Conservation (phyloP, 2,329 filamentous ascomycete genomes). For the Colletotrichum phormii region DNA sequence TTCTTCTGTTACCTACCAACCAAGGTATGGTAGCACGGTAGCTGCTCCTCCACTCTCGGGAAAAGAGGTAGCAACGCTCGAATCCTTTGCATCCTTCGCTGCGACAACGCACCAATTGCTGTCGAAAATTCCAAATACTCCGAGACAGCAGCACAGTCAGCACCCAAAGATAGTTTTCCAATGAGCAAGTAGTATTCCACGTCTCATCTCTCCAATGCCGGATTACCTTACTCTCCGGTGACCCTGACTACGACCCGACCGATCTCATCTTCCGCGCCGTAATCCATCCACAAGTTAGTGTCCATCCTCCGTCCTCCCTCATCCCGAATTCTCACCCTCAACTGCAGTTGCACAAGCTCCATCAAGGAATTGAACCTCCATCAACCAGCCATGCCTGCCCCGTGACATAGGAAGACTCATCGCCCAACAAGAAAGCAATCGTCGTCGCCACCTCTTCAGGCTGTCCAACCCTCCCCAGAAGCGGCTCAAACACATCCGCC, state of each 20-base stretch:
- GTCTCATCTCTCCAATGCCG: too few species aligned
- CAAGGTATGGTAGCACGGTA: background rate
- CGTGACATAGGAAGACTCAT: slow-evolving; percentile 43
- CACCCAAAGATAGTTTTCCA: background rate
- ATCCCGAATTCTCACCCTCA: background rate
- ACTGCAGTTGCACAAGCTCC: background rate
- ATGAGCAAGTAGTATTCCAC: background rate
- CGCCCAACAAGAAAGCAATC: slow-evolving; percentile 43
- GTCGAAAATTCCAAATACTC: background rate
- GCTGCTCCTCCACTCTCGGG: background rate
- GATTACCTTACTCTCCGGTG: background rate
- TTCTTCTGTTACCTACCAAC: background rate
- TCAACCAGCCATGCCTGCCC: slow-evolving; percentile 43
- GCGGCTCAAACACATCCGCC: background rate
- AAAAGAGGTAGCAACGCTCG: background rate
- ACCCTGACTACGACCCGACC: background rate
- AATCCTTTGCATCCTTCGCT: background rate
- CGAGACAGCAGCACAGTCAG: background rate
- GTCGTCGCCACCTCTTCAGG: slow-evolving; percentile 44
- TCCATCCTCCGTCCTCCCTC: background rate
- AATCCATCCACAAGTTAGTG: too few species aligned
- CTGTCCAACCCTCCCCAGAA: slow-evolving; percentile 40
- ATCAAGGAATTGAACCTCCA: slow-evolving; percentile 37
- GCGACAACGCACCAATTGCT: background rate
- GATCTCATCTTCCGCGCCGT: background rate